Conservation (phyloP, 768 basidiomycete genomes). For the Trametes coccinea region DNA sequence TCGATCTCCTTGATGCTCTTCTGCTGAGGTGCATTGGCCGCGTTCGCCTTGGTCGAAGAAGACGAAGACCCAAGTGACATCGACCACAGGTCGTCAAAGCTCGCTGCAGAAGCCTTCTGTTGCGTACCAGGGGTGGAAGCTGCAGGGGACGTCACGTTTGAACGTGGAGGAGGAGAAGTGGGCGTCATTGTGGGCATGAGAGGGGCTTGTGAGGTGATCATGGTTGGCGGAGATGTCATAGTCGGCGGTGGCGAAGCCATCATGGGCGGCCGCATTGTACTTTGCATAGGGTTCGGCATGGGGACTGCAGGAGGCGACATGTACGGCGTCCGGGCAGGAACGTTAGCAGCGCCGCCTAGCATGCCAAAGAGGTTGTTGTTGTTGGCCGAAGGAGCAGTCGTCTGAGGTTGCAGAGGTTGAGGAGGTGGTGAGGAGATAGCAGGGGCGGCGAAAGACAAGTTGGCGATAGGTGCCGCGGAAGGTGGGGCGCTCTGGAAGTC, state of each 20-base stretch:
- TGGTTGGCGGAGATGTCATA: constrained; percentile 12
- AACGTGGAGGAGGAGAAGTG: constrained; percentile 32
- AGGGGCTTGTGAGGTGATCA: constrained; percentile 1
- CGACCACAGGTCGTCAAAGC: constrained; percentile 88
- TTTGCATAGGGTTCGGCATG: constrained; percentile 20
- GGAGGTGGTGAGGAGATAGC: background rate
- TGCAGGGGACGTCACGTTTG: constrained; percentile 22
- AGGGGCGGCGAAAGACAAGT: constrained; percentile 13
- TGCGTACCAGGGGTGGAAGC: constrained; percentile 24
- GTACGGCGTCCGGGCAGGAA: constrained; percentile 14
- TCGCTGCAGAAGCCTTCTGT: constrained; percentile 37
- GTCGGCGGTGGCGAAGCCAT: constrained; percentile 12
- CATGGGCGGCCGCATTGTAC: constrained; percentile 9
- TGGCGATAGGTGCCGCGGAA: constrained; percentile 24
- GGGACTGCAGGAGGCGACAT: constrained; percentile 24
- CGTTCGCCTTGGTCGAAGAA: constrained; percentile 35
- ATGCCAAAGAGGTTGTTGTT: constrained; percentile 20
- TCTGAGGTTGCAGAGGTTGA: constrained; percentile 15
- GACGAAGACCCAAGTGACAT: constrained; percentile 63
- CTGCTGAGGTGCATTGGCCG: constrained; percentile 28
- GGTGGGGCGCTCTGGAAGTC: constrained; percentile 80
- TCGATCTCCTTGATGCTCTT: constrained; percentile 88
- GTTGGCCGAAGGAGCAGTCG: constrained; percentile 8
- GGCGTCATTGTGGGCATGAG: constrained; percentile 25
- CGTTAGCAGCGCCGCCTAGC: background rate